Evolutionary conservation across 148 eudicot genomes (phyloP), one percentile per base, ranked within the genome.

Genomic region (Heliamphora exappendiculata): DNA sequence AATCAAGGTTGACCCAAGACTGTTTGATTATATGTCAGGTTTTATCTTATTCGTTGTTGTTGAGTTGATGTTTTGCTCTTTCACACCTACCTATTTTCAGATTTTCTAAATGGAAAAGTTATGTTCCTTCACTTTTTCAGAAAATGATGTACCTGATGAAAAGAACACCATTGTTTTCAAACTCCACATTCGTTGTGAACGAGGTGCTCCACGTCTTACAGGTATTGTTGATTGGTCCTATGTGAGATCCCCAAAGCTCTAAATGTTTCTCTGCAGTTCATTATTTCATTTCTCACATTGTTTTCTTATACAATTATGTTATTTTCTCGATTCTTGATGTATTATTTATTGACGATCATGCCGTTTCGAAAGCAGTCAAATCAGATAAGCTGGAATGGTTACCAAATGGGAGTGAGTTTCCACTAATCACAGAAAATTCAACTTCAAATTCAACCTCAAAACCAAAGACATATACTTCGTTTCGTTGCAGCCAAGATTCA

Each of bases 101-200:
- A 41, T 39, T 49, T 59, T 33, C 62, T 73, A 53, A 75, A 11
- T 44, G 14, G 50, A 45, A 42, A 36, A 22, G n/a, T 39, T 75
- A 62, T 28, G 67, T 70, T 60, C 47, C 29, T 75, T 72, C 28
- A 42, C 31, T n/a, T 71, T 54, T 68, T 59, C 78, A 94, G 98
- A 94, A 77, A 94, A 87, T 83, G 98, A 94, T 77, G 89, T 86
- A 33, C 97, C 98, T 34, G 89, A 89, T 76, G 98, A 94, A 81
- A 92, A 90, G 75, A 94, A 94, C 77, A 92, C 98, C 66, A 94
- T 94, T 78, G 98, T 94, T 47, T 92, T 94, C 78, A 90, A 89
- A 70, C 97, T 94, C 58, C 94, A 90, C 77, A 87, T 83, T 59
- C 74, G 82, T 10, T 89, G 96, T 86, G 78, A 81, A 79, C 79